Base-by-base conservation (phyloP, 257 asterid genomes). In the Avicennia marina region DNA sequence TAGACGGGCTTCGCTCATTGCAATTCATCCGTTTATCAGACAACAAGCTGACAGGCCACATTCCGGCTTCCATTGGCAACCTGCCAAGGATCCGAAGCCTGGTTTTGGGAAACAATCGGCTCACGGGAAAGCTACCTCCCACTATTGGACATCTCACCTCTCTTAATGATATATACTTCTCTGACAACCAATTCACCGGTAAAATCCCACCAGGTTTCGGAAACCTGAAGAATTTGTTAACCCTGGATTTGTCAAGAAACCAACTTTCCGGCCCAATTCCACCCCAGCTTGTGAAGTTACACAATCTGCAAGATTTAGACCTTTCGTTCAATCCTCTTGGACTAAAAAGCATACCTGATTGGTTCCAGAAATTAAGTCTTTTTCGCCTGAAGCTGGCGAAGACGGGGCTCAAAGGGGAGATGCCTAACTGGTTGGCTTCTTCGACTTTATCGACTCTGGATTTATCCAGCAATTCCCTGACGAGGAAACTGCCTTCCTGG, bases 281-380 rank as follows among this genome's bases (percentile, higher is more conserved):
- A 2, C 21, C 52, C 5, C 68, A 75, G 17, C 65, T 89, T 20
- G 50, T 54, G 4, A 72, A 79, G 6, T 11, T 81, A 24, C 67
- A 58, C 53, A 50, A 4, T 1, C 54, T 85, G 5, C 82, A 77
- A 48, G 53, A 50, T 2, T 38, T 85, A 1, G 85, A 72, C 61
- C 75, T 89, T 2, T 85, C 95, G 7, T 69, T 50, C 67, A 88
- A 88, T 61, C 95, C 94, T 62, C 69, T 85, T 1, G 26, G 50
- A 1, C 60, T 84, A 4, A 34, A 32, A 17, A 69, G 5, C 7
- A 72, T 88, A 7, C 95, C 94, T 7, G 41, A 41, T 16, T 85
- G 83, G 88, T 27, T 81, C 19, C 46, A 42, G 34, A 66, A 72
- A 3, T 27, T 85, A 2, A 25, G 31, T 4, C 65, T 85, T 32